Conservation (phyloP, 73 alveolate genomes). For the Paraurostyla sp. region DNA sequence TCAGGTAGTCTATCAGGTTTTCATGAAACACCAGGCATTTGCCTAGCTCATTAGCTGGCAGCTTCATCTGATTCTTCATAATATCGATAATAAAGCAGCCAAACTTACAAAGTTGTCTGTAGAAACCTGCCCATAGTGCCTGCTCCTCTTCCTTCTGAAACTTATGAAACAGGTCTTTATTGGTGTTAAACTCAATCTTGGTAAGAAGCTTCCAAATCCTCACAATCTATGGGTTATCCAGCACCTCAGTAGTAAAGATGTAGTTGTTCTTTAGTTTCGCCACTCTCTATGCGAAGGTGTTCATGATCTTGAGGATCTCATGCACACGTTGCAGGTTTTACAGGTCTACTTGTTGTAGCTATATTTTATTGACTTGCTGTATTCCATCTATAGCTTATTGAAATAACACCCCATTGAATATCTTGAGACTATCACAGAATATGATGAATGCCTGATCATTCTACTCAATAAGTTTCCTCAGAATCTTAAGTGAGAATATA, state of each 20-base stretch:
- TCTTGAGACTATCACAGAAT: conserved; percentile 26
- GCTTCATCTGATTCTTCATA: background rate
- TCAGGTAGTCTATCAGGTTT: background rate
- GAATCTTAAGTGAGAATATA: background rate
- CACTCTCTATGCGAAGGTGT: background rate
- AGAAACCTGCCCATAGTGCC: background rate
- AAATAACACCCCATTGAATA: conserved; percentile 11
- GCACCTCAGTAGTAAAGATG: conserved; percentile 8
- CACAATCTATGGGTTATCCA: conserved; percentile 18
- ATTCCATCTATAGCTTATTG: background rate
- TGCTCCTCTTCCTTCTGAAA: conserved; percentile 20
- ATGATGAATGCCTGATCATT: conserved; percentile 31
- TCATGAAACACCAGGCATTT: conserved; percentile 38
- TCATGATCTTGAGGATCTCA: background rate
- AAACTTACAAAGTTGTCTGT: background rate
- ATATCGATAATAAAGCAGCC: background rate
- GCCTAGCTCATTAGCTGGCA: background rate
- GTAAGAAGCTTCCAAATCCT: conserved; percentile 25
- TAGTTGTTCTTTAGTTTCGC: conserved; percentile 9
- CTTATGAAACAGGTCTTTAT: conserved; percentile 34
- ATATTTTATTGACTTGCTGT: background rate
- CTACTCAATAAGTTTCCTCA: background rate
- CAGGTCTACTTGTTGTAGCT: background rate
- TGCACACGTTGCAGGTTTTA: background rate
- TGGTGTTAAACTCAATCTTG: background rate